Evolutionary conservation across 345 rosid genomes (phyloP), one percentile per base, ranked within the genome.

Genomic region (Dipteronia sinensis): DNA sequence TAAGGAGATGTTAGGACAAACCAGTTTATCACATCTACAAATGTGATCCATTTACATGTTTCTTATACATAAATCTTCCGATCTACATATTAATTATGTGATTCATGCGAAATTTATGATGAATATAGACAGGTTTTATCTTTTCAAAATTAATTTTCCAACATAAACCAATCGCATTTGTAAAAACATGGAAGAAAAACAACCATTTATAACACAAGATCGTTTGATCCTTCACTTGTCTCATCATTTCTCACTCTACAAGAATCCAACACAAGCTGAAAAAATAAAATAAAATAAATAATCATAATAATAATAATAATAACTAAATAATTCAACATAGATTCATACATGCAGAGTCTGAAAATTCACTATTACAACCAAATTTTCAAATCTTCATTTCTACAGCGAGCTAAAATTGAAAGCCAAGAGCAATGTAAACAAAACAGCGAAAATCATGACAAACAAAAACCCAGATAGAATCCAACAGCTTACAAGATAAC

Each of bases 371-470:
- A 11, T 27, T 42, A 62, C 8, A 1, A 44, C 42, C 40, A 38
- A 62, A 23, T 8, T 62, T 22, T 40, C 31, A 9, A 56, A n/a
- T 19, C 56, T 56, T 10, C 22, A 29, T 13, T 3, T 53, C 34
- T 10, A 55, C 10, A 31, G 51, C 20, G 22, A 73, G 58, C 40
- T 73, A 73, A 73, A 73, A 59, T 10, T 73, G 20, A 73, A n/a
- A 73, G 58, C 15, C 20, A n/a, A 22, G 34, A 7, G 19, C 6
- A 59, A 72, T 31, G 34, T 68, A 20, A 44, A 4, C n/a, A 3
- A 68, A 22, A 7, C 16, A 44, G 34, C 23, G 56, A 44, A 44
- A 68, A 58, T 42, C 2, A 8, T 42, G 46, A 42, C 46, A 9
- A 42, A 42, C 46, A 9, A 42, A 42, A 42, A 42, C 46, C 10